phyloP scores from a whole-genome alignment of 805 yeast genomes.

The Candida ascalaphidarum region DNA sequence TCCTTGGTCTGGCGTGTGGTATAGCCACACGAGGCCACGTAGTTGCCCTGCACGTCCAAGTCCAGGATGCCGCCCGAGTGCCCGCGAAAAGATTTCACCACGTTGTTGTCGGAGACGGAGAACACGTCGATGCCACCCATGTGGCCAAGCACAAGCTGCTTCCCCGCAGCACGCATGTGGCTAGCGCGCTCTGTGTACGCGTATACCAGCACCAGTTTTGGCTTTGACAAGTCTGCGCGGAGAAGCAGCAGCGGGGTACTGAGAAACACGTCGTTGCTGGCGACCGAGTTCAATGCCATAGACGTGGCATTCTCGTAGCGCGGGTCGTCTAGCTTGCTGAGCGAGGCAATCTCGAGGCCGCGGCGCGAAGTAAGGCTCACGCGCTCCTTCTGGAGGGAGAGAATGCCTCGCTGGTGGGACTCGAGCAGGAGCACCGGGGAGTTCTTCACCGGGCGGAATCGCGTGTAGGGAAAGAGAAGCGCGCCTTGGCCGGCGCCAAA shows the following conservation, averaged over 20 bases:
- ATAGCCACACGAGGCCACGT: conserved; percentile 75
- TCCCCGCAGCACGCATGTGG: no score
- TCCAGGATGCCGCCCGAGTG: conserved; percentile 58
- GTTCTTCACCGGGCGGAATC: conserved; percentile 7
- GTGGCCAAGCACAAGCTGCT: no score
- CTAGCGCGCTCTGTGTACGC: no score
- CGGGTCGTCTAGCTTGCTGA: conserved; percentile 2
- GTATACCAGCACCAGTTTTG: no score
- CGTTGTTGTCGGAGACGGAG: conserved; percentile 29
- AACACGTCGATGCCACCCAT: no score
- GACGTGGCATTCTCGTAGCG: conserved; percentile 16
- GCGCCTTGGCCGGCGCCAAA: no score
- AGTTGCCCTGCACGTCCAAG: conserved; percentile 56
- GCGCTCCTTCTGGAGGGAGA: conserved; percentile 22
- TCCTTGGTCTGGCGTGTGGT: conserved; percentile 43
- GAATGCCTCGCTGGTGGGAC: conserved; percentile 23
- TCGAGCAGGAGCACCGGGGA: conserved; percentile 20
- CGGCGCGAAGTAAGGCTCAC: conserved; percentile 26
- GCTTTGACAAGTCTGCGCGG: conserved; percentile 26
- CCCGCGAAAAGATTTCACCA: conserved; percentile 47
- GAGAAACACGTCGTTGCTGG: conserved; percentile 21
- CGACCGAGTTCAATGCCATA: conserved; percentile 23
- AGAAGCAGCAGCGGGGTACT: conserved; percentile 16
- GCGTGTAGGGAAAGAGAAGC: conserved; percentile 11
- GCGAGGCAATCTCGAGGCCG: conserved; percentile 11